A percentile compares a stretch with the other conserved stretches of the same genome.
Evolutionary conservation across 768 basidiomycete genomes (phyloP).

Genomic region (Boletus rubescentipes): DNA sequence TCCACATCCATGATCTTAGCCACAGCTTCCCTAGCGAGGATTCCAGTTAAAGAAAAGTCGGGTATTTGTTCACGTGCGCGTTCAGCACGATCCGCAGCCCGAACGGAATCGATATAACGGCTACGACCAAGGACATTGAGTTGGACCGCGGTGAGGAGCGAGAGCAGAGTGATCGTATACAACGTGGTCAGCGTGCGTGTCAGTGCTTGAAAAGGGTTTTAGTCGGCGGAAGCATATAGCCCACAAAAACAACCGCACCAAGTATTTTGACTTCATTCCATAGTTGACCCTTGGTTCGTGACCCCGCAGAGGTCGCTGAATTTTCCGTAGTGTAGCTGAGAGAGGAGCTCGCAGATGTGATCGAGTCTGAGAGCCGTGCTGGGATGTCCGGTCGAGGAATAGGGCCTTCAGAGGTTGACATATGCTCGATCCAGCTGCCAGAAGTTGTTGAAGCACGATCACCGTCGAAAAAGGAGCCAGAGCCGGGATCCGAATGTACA

Average conservation of each 20-base stretch:
- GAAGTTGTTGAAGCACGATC: slow-evolving; percentile 38
- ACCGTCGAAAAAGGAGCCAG: slow-evolving; percentile 41
- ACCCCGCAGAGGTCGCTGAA: slow-evolving; percentile 16
- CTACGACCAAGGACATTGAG: slow-evolving; percentile 80
- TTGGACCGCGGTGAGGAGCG: slow-evolving; percentile 84
- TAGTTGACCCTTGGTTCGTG: slow-evolving; percentile 71
- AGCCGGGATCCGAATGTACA: slow-evolving; percentile 44
- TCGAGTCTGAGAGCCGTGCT: slow-evolving; percentile 40
- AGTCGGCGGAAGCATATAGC: not conserved
- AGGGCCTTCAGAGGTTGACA: slow-evolving; percentile 24
- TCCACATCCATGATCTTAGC: slow-evolving; percentile 28
- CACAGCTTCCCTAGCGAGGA: slow-evolving; percentile 26
- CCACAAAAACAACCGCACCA: slow-evolving; percentile 50
- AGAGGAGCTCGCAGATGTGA: slow-evolving; percentile 39
- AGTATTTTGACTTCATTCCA: slow-evolving; percentile 90
- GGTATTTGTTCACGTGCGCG: slow-evolving; percentile 40
- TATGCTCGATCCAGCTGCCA: slow-evolving; percentile 46
- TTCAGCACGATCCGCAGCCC: slow-evolving; percentile 61
- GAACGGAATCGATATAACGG: slow-evolving; percentile 73
- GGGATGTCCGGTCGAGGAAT: slow-evolving; percentile 7
- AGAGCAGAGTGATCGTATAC: slow-evolving; percentile 83
- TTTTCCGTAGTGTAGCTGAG: slow-evolving; percentile 22
- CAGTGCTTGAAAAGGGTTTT: slow-evolving; percentile 56
- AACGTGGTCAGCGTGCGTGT: slow-evolving; percentile 84
- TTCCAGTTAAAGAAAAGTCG: slow-evolving; percentile 28